Evolutionary conservation across 202 grass and related monocot species (phyloP).

Genomic region (Eragrostis tef): DNA sequence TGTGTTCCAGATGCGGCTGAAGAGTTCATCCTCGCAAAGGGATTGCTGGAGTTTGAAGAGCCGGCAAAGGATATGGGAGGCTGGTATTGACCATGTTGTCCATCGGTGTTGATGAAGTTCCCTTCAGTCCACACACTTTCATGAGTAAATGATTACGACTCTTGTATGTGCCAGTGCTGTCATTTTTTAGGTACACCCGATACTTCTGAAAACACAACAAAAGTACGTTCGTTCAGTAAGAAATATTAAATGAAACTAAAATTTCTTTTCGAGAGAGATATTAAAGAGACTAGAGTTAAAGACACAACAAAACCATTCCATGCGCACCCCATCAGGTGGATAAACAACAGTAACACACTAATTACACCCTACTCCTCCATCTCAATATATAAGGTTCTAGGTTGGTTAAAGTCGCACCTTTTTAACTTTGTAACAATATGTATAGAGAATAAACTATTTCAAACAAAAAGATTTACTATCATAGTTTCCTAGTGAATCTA

Average conservation of each 20-base stretch:
- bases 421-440: too few relatives aligned
- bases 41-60: conserved; percentile 15
- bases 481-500: too few relatives aligned
- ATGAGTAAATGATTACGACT: not conserved
- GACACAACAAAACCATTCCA: too few relatives aligned
- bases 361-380: not conserved
- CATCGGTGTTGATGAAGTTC: conserved; percentile 25
- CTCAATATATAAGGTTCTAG: too few relatives aligned
- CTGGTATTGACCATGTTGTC: conserved; percentile 23
- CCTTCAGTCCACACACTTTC: not conserved
- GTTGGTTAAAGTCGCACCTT: too few relatives aligned
- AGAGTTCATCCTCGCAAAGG: conserved; percentile 33
- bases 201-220: conserved; percentile 68
- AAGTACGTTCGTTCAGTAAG: not conserved
- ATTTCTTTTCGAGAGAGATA: too few relatives aligned
- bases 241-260: not conserved
- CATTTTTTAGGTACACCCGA: conserved; percentile 51
- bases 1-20: conserved; percentile 22
- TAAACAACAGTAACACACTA: not conserved
- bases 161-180: conserved; percentile 25
- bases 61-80: conserved; percentile 1
- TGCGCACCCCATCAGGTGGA: too few relatives aligned
- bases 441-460: too few relatives aligned
- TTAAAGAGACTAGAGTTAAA: too few relatives aligned
- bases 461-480: too few relatives aligned